phyloP scores from a whole-genome alignment of 495 filamentous ascomycete species.

The Aspergillus sparsus region DNA sequence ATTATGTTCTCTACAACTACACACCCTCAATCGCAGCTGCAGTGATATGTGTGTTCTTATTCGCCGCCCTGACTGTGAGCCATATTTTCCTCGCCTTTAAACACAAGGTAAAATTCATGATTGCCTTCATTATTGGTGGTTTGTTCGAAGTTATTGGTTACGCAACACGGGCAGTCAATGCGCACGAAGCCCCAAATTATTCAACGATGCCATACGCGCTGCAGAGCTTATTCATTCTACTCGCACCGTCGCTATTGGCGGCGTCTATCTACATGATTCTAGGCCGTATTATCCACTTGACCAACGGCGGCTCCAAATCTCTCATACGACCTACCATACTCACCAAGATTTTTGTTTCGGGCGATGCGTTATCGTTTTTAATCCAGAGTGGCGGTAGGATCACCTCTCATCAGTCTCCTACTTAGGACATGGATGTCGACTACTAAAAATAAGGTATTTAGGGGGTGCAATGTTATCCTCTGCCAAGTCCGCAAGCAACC shows the following conservation, averaged over 20 bases:
- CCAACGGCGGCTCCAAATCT: conserved; percentile 38
- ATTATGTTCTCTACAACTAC: too few species aligned
- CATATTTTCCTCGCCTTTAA: too few species aligned
- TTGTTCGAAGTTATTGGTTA: conserved; percentile 55
- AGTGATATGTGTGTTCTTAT: too few species aligned
- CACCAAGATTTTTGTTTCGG: conserved; percentile 34
- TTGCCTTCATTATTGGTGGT: too few species aligned
- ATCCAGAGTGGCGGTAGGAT: conserved; percentile 28
- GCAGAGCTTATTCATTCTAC: conserved; percentile 12
- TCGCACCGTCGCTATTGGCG: conserved; percentile 51
- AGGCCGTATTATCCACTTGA: conserved; percentile 44
- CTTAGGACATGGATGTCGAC: background rate
- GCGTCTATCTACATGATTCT: conserved; percentile 60
- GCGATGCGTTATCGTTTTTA: conserved; percentile 33
- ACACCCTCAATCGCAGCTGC: too few species aligned
- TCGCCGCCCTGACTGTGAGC: too few species aligned
- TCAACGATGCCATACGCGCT: conserved; percentile 35
- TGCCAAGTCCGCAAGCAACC: conserved; percentile 9
- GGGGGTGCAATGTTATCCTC: conserved; percentile 23
- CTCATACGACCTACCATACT: conserved; percentile 21
- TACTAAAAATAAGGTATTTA: conserved; percentile 2
- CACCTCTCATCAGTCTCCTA: background rate
- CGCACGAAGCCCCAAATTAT: conserved; percentile 22
- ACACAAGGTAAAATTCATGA: too few species aligned
- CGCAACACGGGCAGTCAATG: conserved; percentile 44